Conservation (phyloP, 1,284 basidiomycete species). For the Naganishia sp. region DNA sequence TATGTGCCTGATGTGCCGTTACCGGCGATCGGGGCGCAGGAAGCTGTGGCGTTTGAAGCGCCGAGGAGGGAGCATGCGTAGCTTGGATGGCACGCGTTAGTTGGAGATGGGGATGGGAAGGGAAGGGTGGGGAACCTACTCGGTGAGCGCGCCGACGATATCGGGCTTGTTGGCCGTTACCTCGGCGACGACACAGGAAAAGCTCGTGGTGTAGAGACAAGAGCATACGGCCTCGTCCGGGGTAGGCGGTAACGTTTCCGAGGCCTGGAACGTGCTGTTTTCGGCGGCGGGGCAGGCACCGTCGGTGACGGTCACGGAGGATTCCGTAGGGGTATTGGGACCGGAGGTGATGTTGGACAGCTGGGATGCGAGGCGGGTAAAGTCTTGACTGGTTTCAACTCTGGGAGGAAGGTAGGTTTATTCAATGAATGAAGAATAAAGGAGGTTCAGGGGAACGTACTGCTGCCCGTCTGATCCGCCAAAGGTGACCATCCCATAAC, state of each 20-base stretch:
- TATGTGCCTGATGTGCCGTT: constrained; percentile 75
- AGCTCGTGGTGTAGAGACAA: constrained; percentile 65
- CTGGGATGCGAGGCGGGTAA: constrained; percentile 64
- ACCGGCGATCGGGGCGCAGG: constrained; percentile 68
- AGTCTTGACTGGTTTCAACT: constrained; percentile 57
- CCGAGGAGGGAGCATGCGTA: constrained; percentile 71
- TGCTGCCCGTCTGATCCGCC: constrained; percentile 50
- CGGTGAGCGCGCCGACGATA: constrained; percentile 67
- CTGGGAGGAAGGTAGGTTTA: constrained; percentile 29
- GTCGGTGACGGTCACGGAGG: constrained; percentile 61
- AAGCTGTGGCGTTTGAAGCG: constrained; percentile 58
- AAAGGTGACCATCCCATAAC: constrained; percentile 82
- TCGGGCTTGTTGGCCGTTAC: constrained; percentile 64
- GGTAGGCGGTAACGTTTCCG: constrained; percentile 73
- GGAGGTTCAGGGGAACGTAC: constrained; percentile 37
- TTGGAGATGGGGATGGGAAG: not conserved
- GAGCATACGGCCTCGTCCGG: constrained; percentile 76
- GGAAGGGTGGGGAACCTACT: constrained; percentile 39
- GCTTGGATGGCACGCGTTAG: constrained; percentile 45
- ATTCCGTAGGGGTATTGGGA: constrained; percentile 66
- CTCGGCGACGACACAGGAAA: constrained; percentile 72
- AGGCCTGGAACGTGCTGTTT: constrained; percentile 65
- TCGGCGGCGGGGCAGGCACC: constrained; percentile 64
- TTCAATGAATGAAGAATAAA: not conserved
- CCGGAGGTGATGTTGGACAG: constrained; percentile 61